Base-by-base conservation (phyloP, 371 early-diverging fungal genomes). In the Mortierella sp. region DNA sequence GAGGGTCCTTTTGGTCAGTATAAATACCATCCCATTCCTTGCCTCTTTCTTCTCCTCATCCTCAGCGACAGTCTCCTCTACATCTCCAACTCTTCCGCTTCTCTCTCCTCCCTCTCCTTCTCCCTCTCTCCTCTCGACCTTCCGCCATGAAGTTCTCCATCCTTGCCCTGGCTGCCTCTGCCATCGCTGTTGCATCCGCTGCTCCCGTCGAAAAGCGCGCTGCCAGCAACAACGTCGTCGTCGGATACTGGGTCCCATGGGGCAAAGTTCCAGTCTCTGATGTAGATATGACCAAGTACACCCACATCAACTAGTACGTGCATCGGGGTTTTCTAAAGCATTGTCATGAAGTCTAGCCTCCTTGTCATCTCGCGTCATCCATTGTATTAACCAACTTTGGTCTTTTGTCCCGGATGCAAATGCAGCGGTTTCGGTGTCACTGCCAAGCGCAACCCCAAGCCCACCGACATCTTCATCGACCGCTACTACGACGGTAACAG, bases 171-270 rank as follows among this genome's bases (percentile, higher is more conserved):
- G n/a, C n/a, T n/a, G n/a, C n/a, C n/a, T n/a, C n/a, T n/a, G n/a
- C n/a, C n/a, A n/a, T n/a, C n/a, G n/a, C n/a, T n/a, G n/a, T n/a
- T n/a, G n/a, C n/a, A n/a, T n/a, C n/a, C n/a, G n/a, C n/a, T n/a
- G n/a, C n/a, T n/a, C n/a, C n/a, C n/a, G n/a, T n/a, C n/a, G n/a
- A n/a, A n/a, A n/a, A n/a, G n/a, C n/a, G n/a, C n/a, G n/a, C n/a
- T n/a, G n/a, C n/a, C n/a, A n/a, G n/a, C n/a, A 34, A 73, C 54
- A 70, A 63, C 27, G 60, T 77, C 27, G 65, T 80, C 45, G 63
- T 83, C 43, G 83, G 81, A 24, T 90, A 90, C 67, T 86, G 86
- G 72, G 87, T 87, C 22, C 86, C 86, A 46, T 90, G 90, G 90
- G 71, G 87, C 10, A 83, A 83, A 57, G 83, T 82, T 37, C 83